Evolutionary conservation across 306 rosid species (phyloP).

Genomic region (Malus sylvestris): DNA sequence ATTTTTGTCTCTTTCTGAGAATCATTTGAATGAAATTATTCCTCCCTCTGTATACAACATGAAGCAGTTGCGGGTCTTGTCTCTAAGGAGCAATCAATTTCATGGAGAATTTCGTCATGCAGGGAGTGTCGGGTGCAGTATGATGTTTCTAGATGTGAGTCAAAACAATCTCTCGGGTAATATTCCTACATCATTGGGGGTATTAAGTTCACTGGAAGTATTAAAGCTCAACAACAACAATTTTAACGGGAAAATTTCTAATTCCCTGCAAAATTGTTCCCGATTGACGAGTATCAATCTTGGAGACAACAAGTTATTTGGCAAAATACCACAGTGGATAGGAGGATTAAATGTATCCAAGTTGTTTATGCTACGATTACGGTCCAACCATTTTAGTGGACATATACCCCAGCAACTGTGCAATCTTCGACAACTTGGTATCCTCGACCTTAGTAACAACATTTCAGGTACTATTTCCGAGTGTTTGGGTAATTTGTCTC

Average conservation of each 20-base stretch:
- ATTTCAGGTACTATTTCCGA: neutral
- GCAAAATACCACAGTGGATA: too few species aligned
- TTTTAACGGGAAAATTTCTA: too few species aligned
- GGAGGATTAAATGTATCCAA: neutral
- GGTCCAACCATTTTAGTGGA: neutral
- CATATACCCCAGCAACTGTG: neutral
- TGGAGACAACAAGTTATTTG: too few species aligned
- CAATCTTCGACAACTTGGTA: neutral
- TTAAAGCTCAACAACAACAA: too few species aligned
- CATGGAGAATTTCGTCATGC: neutral
- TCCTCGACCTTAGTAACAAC: neutral
- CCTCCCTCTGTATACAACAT: neutral
- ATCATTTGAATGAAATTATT: neutral
- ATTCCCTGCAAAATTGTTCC: too few species aligned
- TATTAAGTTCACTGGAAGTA: too few species aligned
- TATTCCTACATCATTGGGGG: too few species aligned
- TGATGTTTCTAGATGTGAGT: rapidly evolving
- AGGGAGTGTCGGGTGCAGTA: neutral
- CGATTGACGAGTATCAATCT: too few species aligned
- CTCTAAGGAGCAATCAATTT: neutral
- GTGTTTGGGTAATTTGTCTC: neutral
- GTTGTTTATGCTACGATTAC: neutral
- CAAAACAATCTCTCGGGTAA: neutral
- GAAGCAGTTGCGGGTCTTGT: rapidly evolving
- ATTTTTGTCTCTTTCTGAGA: neutral